phyloP scores from a whole-genome alignment of 1,284 basidiomycete genomes.

The Leccinum solheimii region DNA sequence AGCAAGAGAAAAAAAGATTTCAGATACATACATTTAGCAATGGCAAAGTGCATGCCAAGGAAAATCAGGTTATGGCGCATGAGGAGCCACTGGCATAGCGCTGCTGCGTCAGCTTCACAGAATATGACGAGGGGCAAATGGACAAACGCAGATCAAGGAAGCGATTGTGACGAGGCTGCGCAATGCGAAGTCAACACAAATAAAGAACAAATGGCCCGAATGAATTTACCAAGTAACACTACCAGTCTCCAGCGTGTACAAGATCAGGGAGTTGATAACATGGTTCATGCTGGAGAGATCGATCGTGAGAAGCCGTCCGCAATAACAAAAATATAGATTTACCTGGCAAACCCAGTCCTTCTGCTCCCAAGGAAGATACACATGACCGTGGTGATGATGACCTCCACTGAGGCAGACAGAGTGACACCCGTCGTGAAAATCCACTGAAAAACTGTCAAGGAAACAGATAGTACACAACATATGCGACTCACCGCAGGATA shows the following conservation, averaged over 20 bases:
- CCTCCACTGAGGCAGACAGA: constrained; percentile 50
- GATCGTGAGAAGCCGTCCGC: background rate
- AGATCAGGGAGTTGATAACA: constrained; percentile 48
- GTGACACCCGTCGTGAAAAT: constrained; percentile 56
- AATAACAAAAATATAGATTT: background rate
- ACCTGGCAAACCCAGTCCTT: constrained; percentile 44
- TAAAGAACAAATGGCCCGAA: constrained; percentile 15
- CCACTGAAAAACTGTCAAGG: constrained; percentile 36
- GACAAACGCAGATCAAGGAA: constrained; percentile 47
- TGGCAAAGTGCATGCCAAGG: constrained; percentile 52
- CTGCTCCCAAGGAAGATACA: constrained; percentile 49
- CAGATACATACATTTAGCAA: constrained; percentile 44
- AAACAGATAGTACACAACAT: background rate
- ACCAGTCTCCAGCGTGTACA: constrained; percentile 57
- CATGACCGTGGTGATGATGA: constrained; percentile 50
- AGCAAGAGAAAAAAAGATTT: background rate
- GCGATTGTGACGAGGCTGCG: constrained; percentile 32
- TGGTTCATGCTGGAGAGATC: constrained; percentile 43
- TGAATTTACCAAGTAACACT: constrained; percentile 43
- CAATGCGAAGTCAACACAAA: constrained; percentile 22
- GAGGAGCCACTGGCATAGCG: constrained; percentile 43
- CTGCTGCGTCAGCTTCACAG: background rate
- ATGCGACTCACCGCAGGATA: constrained; percentile 29
- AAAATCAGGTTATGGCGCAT: constrained; percentile 49
- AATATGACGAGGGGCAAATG: background rate